phyloP scores from a whole-genome alignment of 768 basidiomycete genomes.

The Mycena floridula region DNA sequence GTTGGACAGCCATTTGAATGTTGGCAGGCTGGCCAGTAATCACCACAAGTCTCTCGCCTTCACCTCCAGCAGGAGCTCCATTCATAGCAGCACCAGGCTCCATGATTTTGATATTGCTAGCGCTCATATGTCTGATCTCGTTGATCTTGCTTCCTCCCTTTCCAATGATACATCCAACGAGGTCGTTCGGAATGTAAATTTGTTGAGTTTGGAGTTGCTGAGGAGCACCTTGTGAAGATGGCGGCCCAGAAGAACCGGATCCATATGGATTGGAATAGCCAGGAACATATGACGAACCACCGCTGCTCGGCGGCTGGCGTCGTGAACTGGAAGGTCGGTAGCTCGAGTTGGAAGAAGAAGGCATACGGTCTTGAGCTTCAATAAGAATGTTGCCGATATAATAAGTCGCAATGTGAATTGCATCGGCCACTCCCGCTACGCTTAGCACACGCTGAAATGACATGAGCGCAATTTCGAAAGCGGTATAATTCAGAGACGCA shows the following conservation, averaged over 20 bases:
- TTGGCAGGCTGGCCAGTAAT: conserved; percentile 94
- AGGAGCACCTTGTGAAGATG: conserved; percentile 46
- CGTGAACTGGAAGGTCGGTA: conserved; percentile 63
- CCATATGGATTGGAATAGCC: conserved; percentile 50
- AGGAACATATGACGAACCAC: conserved; percentile 67
- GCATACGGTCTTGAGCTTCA: conserved; percentile 83
- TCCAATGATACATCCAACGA: conserved; percentile 96
- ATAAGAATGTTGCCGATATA: conserved; percentile 98
- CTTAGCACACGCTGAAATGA: conserved; percentile 84
- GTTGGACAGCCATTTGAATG: conserved; percentile 93
- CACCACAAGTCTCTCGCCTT: conserved; percentile 89
- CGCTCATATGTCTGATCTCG: conserved; percentile 93
- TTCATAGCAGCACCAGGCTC: conserved; percentile 83
- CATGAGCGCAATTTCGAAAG: conserved; percentile 11
- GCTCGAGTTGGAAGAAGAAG: conserved; percentile 54
- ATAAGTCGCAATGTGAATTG: conserved; percentile 98
- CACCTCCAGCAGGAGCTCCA: conserved; percentile 66
- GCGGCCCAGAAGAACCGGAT: conserved; percentile 28
- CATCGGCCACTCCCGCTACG: conserved; percentile 97
- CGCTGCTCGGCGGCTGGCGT: conserved; percentile 29
- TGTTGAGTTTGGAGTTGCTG: conserved; percentile 91
- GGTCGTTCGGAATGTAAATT: conserved; percentile 96
- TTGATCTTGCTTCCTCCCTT: conserved; percentile 99
- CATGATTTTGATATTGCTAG: conserved; percentile 97
- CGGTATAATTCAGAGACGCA: conserved; percentile 27